phyloP scores from a whole-genome alignment of 2,329 filamentous ascomycete genomes.

The Teratosphaeria gauchensis region DNA sequence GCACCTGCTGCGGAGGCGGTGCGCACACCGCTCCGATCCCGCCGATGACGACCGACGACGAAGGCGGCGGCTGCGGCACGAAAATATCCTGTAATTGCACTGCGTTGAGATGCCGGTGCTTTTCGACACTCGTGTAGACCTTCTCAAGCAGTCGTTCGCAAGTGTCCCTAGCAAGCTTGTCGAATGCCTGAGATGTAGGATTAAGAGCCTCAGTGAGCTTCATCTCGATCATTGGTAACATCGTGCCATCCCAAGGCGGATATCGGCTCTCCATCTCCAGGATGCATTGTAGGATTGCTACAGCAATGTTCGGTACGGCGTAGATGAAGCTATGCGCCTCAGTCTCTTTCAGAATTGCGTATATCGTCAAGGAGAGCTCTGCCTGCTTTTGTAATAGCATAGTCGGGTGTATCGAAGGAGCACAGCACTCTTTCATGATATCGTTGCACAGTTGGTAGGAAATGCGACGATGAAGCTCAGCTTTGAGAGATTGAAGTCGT shows the following conservation, averaged over 20 bases:
- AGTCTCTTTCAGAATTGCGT: constrained; percentile 28
- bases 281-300: constrained; percentile 37
- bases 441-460: constrained; percentile 46
- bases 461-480: constrained; percentile 45
- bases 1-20: constrained; percentile 6
- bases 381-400: constrained; percentile 19
- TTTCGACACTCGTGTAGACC: constrained; percentile 24
- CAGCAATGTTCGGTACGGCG: constrained; percentile 33
- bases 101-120: constrained; percentile 29
- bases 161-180: constrained; percentile 18
- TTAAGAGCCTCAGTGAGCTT: constrained; percentile 25
- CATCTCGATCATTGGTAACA: constrained; percentile 27
- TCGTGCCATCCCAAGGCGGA: constrained; percentile 23
- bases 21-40: constrained; percentile 20
- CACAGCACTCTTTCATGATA: constrained; percentile 30
- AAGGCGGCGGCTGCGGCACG: constrained; percentile 16
- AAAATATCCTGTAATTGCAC: constrained; percentile 37
- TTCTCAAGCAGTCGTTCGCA: constrained; percentile 27
- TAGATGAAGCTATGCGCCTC: background rate
- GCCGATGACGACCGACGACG: constrained; percentile 1
- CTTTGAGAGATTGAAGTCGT: constrained; percentile 43
- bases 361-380: constrained; percentile 23
- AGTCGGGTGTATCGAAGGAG: constrained; percentile 11
- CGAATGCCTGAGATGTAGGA: constrained; percentile 18
- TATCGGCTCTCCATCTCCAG: constrained; percentile 25